Conservation (phyloP, 129 eudicot genomes). For the Arctium minus region DNA sequence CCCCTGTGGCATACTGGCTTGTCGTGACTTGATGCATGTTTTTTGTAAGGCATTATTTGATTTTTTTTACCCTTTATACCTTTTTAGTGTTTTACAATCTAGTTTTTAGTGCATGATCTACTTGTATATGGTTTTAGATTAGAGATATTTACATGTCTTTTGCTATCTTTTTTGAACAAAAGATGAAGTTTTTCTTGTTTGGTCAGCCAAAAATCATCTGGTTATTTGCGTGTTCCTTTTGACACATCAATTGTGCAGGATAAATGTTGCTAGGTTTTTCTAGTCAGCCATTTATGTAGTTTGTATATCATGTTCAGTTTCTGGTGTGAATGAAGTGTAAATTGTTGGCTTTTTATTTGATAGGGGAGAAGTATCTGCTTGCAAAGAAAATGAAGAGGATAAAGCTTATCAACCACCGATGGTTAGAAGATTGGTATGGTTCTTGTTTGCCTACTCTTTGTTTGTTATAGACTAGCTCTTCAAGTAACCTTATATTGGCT, state of each 20-base stretch:
- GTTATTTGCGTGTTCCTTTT: background rate
- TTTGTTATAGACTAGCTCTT: background rate
- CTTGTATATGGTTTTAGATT: background rate
- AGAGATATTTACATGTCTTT: background rate
- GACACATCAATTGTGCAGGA: background rate
- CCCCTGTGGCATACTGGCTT: background rate
- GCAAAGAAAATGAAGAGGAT: slow-evolving; percentile 77
- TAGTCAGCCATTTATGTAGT: slow-evolving; percentile 1
- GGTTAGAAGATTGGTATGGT: slow-evolving; percentile 91
- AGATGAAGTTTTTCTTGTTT: background rate
- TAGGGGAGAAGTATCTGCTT: slow-evolving; percentile 92
- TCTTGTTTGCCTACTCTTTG: slow-evolving; percentile 6
- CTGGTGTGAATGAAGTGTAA: background rate
- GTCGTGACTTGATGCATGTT: background rate
- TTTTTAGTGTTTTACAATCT: background rate
- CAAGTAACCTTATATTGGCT: background rate
- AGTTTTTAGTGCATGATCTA: background rate
- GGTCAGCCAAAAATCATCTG: background rate
- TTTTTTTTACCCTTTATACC: background rate
- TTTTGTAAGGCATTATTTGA: background rate
- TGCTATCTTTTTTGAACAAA: background rate
- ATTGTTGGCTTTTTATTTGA: background rate
- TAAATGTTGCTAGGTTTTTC: background rate
- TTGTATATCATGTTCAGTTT: background rate
- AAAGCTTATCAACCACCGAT: slow-evolving; percentile 78